phyloP scores from a whole-genome alignment of 2,329 filamentous ascomycete genomes.

The Alternaria tenuissima region DNA sequence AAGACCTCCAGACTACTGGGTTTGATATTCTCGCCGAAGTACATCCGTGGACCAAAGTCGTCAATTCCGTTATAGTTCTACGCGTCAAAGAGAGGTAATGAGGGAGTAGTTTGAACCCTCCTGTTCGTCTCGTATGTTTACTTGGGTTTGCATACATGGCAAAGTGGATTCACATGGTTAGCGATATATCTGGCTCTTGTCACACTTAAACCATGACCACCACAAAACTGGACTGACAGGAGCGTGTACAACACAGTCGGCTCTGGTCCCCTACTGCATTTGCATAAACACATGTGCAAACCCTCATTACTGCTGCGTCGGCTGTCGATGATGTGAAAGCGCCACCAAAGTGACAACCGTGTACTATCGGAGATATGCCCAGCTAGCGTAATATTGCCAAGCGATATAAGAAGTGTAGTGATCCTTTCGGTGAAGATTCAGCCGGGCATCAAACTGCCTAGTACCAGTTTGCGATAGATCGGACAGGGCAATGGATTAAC shows the following conservation, averaged over 20 bases:
- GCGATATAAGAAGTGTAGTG: background rate
- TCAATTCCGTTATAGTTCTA: conserved; percentile 60
- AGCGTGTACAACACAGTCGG: background rate
- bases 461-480: background rate
- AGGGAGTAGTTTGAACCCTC: background rate
- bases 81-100: conserved; percentile 27
- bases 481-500: background rate
- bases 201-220: background rate
- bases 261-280: background rate
- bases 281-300: background rate
- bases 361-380: background rate
- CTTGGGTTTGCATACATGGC: background rate
- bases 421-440: background rate
- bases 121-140: background rate
- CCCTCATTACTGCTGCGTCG: background rate
- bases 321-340: background rate
- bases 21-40: conserved; percentile 56
- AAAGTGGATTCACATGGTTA: background rate
- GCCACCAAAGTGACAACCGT: background rate
- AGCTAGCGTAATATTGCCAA: background rate
- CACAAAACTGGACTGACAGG: background rate
- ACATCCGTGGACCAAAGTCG: conserved; percentile 60
- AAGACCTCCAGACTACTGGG: conserved; percentile 36
- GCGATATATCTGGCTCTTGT: background rate
- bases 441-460: background rate